Percentiles rank a stretch among this genome's conserved stretches.
Conservation (phyloP, 2,329 filamentous ascomycete genomes). For the Scytalidium lignicola region DNA sequence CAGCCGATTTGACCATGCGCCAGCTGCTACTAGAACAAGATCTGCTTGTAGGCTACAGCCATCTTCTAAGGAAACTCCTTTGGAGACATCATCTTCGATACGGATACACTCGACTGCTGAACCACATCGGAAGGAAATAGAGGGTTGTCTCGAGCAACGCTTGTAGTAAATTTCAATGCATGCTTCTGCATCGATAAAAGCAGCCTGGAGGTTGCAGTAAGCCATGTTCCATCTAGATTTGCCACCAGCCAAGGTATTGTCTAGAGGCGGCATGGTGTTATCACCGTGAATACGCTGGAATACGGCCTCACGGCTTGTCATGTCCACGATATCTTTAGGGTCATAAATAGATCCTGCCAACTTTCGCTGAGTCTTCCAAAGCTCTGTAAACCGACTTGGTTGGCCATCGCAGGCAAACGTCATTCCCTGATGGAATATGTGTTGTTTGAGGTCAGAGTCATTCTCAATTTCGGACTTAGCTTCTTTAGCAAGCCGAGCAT, state of each 20-base stretch:
- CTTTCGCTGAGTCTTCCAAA: slow-evolving; percentile 6
- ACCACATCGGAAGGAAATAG: slow-evolving; percentile 17
- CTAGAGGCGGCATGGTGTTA: slow-evolving; percentile 3
- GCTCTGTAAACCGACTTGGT: slow-evolving; percentile 11
- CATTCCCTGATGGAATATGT: slow-evolving; percentile 23
- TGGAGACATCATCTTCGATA: slow-evolving; percentile 2
- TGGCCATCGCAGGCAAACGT: slow-evolving; percentile 17
- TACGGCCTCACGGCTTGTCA: slow-evolving; percentile 10
- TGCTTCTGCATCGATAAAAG: slow-evolving; percentile 21
- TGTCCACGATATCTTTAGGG: slow-evolving; percentile 4
- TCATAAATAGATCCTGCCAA: neutral
- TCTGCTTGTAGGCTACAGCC: slow-evolving; percentile 11
- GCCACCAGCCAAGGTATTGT: neutral
- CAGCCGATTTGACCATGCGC: slow-evolving; percentile 21
- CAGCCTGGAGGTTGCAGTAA: slow-evolving; percentile 20
- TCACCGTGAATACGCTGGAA: slow-evolving; percentile 19
- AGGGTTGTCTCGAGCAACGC: slow-evolving; percentile 12
- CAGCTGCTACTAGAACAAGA: slow-evolving; percentile 16
- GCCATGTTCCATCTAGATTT: slow-evolving; percentile 15
- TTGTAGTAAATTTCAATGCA: slow-evolving; percentile 21
- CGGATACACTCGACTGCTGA: slow-evolving; percentile 7
- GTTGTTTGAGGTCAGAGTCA: slow-evolving; percentile 13
- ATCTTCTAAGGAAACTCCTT: slow-evolving; percentile 16
- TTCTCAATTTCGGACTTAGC: slow-evolving; percentile 16
- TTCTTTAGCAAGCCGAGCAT: slow-evolving; percentile 16